These are phyloP conservation scores for Fraxinus dipetala DNA, from an alignment of 305 asterid genomes.

Conservation along the genomic window DNA sequence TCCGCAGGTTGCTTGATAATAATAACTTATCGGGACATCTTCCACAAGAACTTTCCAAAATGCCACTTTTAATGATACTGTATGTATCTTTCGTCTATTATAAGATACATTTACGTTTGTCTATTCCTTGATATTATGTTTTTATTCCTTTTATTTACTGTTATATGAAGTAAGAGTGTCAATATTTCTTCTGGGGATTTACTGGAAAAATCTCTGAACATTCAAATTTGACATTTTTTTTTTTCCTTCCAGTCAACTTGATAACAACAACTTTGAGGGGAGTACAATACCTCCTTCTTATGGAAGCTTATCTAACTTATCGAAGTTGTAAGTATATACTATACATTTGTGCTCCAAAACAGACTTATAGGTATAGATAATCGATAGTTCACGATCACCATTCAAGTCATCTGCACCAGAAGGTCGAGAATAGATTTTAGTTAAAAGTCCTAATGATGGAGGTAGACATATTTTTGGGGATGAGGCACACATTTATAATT, in stretches of 20 bases:
- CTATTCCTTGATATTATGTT: neutral
- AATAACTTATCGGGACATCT: slow-evolving; percentile 57
- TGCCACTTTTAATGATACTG: slow-evolving; percentile 49
- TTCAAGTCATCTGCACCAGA: neutral
- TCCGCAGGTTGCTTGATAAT: slow-evolving; percentile 56
- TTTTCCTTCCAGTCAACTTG: slow-evolving; percentile 67
- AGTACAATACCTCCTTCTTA: slow-evolving; percentile 61
- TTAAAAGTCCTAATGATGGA: slow-evolving; percentile 11
- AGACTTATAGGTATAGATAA: neutral
- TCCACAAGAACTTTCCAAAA: slow-evolving; percentile 51
- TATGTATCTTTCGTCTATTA: slow-evolving; percentile 27
- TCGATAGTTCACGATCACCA: neutral
- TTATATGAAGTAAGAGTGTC: neutral
- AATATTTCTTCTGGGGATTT: neutral
- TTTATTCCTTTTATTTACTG: neutral
- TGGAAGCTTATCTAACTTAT: slow-evolving; percentile 58
- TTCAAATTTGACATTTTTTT: neutral
- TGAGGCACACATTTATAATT: neutral
- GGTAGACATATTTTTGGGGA: neutral
- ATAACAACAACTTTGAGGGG: slow-evolving; percentile 73
- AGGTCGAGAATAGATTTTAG: neutral
- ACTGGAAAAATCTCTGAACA: neutral
- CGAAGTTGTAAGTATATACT: slow-evolving; percentile 57
- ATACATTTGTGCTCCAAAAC: neutral
- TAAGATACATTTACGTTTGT: neutral